Conservation (phyloP, 768 basidiomycete species). For the Podaxis mareebaensis region DNA sequence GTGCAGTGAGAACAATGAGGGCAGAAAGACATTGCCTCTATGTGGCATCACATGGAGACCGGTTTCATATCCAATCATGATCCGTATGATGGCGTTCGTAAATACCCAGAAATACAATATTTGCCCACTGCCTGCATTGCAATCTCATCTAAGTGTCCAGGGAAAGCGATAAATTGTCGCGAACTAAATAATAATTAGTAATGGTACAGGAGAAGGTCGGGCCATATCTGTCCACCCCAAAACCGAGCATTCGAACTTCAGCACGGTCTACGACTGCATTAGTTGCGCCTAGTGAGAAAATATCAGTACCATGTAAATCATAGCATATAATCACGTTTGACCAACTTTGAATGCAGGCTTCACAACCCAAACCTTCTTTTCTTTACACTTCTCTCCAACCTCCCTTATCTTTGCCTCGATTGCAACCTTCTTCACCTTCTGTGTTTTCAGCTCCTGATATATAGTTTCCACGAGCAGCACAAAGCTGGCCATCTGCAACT, state of each 20-base stretch:
- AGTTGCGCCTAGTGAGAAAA: background rate
- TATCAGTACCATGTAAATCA: background rate
- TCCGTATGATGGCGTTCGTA: background rate
- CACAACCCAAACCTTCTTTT: slow-evolving; percentile 74
- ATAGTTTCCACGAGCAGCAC: slow-evolving; percentile 71
- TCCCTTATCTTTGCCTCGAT: slow-evolving; percentile 82
- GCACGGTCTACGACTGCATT: background rate
- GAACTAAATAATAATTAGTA: background rate
- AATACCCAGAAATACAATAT: background rate
- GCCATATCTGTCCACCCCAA: background rate
- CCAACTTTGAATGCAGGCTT: slow-evolving; percentile 40
- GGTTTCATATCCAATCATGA: background rate
- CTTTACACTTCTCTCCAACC: slow-evolving; percentile 72
- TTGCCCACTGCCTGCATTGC: background rate
- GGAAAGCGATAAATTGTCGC: background rate
- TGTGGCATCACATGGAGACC: background rate
- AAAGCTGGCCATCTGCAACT: slow-evolving; percentile 61
- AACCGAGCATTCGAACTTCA: background rate
- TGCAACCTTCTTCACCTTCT: slow-evolving; percentile 81
- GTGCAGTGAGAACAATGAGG: background rate
- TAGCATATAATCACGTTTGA: background rate
- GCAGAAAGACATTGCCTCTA: background rate
- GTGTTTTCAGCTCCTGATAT: slow-evolving; percentile 63
- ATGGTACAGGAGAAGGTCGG: background rate
- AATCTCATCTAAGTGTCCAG: background rate